These are phyloP conservation scores for Backusella luteola DNA, from an alignment of 192 early-diverging fungal genomes.

Conservation along the genomic window DNA sequence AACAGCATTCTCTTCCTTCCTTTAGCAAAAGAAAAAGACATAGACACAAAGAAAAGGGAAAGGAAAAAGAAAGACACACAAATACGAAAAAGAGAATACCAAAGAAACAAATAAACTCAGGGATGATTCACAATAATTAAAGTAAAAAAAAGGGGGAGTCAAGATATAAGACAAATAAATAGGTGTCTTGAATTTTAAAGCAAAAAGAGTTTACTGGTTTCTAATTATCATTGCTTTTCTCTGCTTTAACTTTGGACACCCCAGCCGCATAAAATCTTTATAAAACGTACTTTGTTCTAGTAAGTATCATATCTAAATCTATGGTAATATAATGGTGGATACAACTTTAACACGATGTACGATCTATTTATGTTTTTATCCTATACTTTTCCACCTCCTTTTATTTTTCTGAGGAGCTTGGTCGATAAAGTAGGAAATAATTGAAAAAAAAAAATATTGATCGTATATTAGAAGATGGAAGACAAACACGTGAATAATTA, in stretches of 20 bases:
- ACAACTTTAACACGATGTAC: neutral
- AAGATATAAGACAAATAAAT: neutral
- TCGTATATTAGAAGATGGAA: neutral
- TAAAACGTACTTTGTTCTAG: neutral
- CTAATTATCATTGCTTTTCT: neutral
- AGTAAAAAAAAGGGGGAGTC: neutral
- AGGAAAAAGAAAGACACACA: neutral
- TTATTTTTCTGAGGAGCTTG: neutral
- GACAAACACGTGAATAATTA: neutral
- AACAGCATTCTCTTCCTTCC: neutral
- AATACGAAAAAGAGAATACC: neutral
- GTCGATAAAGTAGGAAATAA: neutral
- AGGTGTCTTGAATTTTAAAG: neutral
- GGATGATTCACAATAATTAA: slow-evolving; percentile 2
- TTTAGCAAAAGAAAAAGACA: neutral
- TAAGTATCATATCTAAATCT: neutral
- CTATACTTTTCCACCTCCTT: neutral
- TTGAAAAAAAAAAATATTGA: neutral
- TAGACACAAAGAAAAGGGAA: neutral
- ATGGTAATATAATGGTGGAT: neutral
- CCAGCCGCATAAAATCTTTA: neutral
- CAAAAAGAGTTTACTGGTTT: neutral
- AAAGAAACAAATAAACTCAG: neutral
- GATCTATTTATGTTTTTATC: slow-evolving; percentile 4
- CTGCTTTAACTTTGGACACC: neutral